phyloP scores from a whole-genome alignment of 345 rosid species.

The Trapa incisa region DNA sequence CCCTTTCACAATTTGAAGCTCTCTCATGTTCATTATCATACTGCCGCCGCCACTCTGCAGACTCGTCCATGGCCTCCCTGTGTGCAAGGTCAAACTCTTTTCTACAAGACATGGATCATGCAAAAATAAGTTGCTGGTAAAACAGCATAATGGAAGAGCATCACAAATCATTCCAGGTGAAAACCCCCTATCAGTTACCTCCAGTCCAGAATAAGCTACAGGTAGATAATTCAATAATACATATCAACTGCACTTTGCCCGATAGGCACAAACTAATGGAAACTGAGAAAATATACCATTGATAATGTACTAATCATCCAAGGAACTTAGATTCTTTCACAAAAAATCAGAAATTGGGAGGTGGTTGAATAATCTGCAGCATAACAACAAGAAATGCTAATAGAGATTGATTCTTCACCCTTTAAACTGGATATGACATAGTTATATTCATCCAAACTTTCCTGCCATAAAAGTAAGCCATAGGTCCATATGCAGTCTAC shows the following conservation, averaged over 20 bases:
- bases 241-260: not conserved
- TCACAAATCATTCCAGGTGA: not conserved
- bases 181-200: not conserved
- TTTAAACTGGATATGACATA: not conserved
- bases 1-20: constrained; percentile 45
- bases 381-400: not conserved
- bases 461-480: not conserved
- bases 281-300: not conserved
- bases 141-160: not conserved
- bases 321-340: not conserved
- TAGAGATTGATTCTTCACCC: not conserved
- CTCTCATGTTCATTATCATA: constrained; percentile 57
- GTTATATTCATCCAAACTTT: not conserved
- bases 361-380: not conserved
- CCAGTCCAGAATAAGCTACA: not conserved
- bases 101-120: constrained; percentile 21
- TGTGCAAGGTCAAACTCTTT: constrained; percentile 85
- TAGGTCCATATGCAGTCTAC: not conserved
- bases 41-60: constrained; percentile 84
- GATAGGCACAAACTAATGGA: not conserved
- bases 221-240: not conserved
- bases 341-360: not conserved
- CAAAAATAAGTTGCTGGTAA: not conserved
- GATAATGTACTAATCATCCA: not conserved
- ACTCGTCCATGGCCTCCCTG: constrained; percentile 89